Evolutionary conservation across 2,329 filamentous ascomycete genomes (phyloP), one percentile per base, ranked within the genome.

Genomic region (Ascomycota sp.): DNA sequence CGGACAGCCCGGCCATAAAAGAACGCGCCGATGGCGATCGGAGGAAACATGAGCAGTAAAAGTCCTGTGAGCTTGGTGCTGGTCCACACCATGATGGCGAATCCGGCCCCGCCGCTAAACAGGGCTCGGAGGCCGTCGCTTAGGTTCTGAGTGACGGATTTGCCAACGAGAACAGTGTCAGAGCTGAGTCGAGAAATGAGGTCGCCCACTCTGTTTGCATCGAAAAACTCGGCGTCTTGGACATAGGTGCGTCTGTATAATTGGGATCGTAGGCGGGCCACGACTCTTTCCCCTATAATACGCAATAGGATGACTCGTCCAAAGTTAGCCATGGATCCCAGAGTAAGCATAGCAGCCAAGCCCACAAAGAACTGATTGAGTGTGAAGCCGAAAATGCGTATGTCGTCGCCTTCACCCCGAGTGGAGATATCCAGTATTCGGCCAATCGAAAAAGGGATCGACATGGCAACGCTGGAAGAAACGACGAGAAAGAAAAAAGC

Each of bases 191-290:
- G 76, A 28, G 86, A 95, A 47, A 98, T 93, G 44, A 98, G 61
- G 51, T 98, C 89, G 51, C 89, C 89, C 24, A 93, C 84, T 24
- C 89, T 71, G 57, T 98, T 98, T 29, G 89, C 89, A 51, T 98
- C 89, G 49, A 98, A 98, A 59, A 98, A 98, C 48, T 95, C 89
- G 37, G 89, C 89, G 53, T 98, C 89, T 53, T 98, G 89, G n/a
- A 89, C 68, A 45, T 91, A 92, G 0, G 89, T 98, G 41, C 78
- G 72, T 42, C 82, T 72, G 58, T 92, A 98, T 4, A 98, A 70
- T 49, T 82, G 78, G 11, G 84, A 86, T 39, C 89, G 72, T 36
- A 98, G 64, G 43, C 86, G 72, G 9, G 86, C 76, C 35, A 98
- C 89, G 37, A 98, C 89, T 30, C 89, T 70, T 55, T 98, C 89